Evolutionary conservation across 1,284 basidiomycete species (phyloP).

Genomic region (Cerioporus squamosus): DNA sequence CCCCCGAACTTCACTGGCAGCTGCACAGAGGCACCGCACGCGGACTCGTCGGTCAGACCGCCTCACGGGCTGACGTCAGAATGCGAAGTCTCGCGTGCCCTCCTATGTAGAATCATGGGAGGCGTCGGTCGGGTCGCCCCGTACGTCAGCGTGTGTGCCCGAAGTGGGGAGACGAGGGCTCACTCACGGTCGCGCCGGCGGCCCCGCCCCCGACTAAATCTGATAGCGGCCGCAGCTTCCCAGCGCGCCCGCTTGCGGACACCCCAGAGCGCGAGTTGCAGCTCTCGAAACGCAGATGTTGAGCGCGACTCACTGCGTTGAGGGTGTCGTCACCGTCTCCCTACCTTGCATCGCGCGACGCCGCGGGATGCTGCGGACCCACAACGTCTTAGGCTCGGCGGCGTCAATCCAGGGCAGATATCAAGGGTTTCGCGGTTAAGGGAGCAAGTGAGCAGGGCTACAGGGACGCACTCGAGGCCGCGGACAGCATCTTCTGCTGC

Average conservation of each 20-base stretch:
- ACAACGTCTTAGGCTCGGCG: too few relatives aligned
- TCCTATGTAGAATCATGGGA: too few relatives aligned
- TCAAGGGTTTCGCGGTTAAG: too few relatives aligned
- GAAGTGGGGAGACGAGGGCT: neutral
- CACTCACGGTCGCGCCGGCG: neutral
- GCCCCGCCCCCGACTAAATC: neutral
- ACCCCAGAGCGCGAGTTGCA: neutral
- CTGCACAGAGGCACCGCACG: constrained; percentile 2
- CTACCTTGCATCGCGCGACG: too few relatives aligned
- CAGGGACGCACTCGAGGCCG: neutral
- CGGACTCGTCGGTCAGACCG: constrained; percentile 3
- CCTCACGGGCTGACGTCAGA: neutral
- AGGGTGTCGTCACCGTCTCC: too few relatives aligned
- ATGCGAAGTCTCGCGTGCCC: neutral
- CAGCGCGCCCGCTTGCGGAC: neutral
- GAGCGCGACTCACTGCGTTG: too few relatives aligned
- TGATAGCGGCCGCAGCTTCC: neutral
- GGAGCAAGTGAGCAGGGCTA: too few relatives aligned
- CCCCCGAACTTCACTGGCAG: neutral
- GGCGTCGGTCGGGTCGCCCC: too few relatives aligned
- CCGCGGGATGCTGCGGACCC: too few relatives aligned
- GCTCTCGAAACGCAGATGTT: neutral
- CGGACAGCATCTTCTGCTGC: neutral
- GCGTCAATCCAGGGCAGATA: too few relatives aligned
- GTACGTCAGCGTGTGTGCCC: too few relatives aligned